Evolutionary conservation across 805 yeast species (phyloP).

Genomic region (Candida yuanshanica): DNA sequence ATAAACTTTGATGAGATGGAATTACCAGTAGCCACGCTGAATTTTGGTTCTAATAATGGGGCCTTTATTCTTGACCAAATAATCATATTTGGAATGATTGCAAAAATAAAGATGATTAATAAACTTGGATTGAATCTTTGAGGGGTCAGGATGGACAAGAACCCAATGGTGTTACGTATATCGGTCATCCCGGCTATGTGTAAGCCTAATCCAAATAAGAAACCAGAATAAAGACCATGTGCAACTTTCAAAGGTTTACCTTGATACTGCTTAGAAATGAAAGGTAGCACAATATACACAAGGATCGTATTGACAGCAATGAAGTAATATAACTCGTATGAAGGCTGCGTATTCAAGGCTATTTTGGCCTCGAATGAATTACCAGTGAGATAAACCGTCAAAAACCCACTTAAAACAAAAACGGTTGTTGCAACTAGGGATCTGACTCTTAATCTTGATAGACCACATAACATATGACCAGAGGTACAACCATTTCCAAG

Average conservation of each 20-base stretch:
- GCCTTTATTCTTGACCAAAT: conserved; percentile 26
- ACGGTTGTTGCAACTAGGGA: conserved; percentile 39
- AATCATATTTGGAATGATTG: conserved; percentile 40
- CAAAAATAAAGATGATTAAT: conserved; percentile 35
- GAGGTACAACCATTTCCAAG: conserved; percentile 49
- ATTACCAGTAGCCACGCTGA: conserved; percentile 22
- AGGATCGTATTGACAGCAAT: conserved; percentile 5
- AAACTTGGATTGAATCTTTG: conserved; percentile 43
- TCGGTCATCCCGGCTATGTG: conserved; percentile 41
- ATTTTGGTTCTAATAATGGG: conserved; percentile 20
- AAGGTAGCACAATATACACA: conserved; percentile 27
- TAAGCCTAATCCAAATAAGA: conserved; percentile 41
- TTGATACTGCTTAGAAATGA: conserved; percentile 3
- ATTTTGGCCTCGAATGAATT: neutral
- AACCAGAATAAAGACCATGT: conserved; percentile 25
- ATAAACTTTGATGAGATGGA: conserved; percentile 28
- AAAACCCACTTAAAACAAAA: conserved; percentile 33
- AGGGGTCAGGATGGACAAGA: conserved; percentile 32
- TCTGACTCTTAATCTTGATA: conserved; percentile 40
- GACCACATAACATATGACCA: conserved; percentile 48
- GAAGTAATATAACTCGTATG: neutral
- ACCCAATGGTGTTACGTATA: conserved; percentile 40
- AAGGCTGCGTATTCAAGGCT: neutral
- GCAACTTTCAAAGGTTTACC: neutral
- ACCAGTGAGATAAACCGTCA: conserved; percentile 6